These are phyloP conservation scores for Hymenoscyphus linearis DNA, from an alignment of 2,329 filamentous ascomycete genomes.

Conservation along the genomic window DNA sequence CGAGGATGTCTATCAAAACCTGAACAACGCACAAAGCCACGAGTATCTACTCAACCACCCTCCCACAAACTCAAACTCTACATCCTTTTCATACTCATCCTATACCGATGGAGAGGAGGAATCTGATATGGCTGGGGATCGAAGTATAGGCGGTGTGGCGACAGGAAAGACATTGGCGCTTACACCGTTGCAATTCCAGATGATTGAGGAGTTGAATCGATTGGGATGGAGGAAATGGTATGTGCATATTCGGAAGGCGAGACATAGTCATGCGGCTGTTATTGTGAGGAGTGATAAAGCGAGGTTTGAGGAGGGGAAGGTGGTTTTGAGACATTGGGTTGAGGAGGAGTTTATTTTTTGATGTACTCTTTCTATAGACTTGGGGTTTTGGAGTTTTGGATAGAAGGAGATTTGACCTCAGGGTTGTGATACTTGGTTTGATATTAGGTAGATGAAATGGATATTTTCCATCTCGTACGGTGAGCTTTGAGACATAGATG, in stretches of 20 bases:
- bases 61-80: slow-evolving; percentile 13
- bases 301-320: slow-evolving; percentile 67
- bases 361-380: not conserved
- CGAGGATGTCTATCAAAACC: slow-evolving; percentile 48
- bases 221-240: slow-evolving; percentile 60
- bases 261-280: slow-evolving; percentile 84
- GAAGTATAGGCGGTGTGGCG: no score
- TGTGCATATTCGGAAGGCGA: slow-evolving; percentile 69
- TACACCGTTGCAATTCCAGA: slow-evolving; percentile 73
- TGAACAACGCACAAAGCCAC: slow-evolving; percentile 41
- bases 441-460: no score
- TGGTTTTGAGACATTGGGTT: slow-evolving; percentile 78
- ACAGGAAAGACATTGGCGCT: slow-evolving; percentile 65
- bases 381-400: not conserved
- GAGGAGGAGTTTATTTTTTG: slow-evolving; percentile 58
- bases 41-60: slow-evolving; percentile 55
- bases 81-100: not conserved
- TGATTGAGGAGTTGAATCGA: slow-evolving; percentile 70
- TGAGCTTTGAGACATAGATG: no score
- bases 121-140: no score
- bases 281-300: slow-evolving; percentile 68
- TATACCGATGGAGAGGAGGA: no score
- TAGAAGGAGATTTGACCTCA: not conserved
- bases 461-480: no score
- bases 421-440: not conserved